Percentiles rank a stretch among this genome's conserved stretches.
Evolutionary conservation across 352 stramenopile genomes (phyloP).

Genomic region (Phytophthora podocarpi): DNA sequence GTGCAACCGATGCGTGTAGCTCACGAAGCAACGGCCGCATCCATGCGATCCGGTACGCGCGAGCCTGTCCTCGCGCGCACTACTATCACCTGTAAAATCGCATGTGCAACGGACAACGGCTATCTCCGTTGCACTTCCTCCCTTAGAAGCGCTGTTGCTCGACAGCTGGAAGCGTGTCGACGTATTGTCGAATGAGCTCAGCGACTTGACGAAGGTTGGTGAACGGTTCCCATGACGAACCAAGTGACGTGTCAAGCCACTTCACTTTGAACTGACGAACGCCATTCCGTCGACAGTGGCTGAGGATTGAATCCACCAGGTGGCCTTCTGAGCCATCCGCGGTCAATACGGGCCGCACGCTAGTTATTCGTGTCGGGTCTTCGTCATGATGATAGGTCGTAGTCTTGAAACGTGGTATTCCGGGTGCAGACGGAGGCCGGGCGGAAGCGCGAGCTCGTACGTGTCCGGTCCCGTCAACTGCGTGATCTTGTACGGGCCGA

Average conservation of each 20-base stretch:
- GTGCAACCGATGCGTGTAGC: too few species aligned
- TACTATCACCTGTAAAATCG: too few species aligned
- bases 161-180: neutral
- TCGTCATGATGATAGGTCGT: constrained; percentile 7
- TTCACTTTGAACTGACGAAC: constrained; percentile 17
- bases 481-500: constrained; percentile 13
- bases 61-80: too few species aligned
- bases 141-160: neutral
- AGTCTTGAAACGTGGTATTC: constrained; percentile 17
- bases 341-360: neutral
- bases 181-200: neutral
- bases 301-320: neutral
- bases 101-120: too few species aligned
- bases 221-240: constrained; percentile 7
- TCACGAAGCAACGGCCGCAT: too few species aligned
- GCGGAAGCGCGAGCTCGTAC: constrained; percentile 11
- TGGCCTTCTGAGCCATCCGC: constrained; percentile 13
- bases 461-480: constrained; percentile 1
- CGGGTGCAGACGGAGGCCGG: constrained; percentile 8
- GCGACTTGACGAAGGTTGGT: too few species aligned
- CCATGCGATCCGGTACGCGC: too few species aligned
- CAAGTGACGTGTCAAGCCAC: constrained; percentile 17
- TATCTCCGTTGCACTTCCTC: too few species aligned
- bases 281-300: neutral
- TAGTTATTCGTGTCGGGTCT: neutral